Evolutionary conservation across 2,329 filamentous ascomycete species (phyloP), one percentile per base, ranked within the genome.

Genomic region (Ceratocystiopsis sp.): DNA sequence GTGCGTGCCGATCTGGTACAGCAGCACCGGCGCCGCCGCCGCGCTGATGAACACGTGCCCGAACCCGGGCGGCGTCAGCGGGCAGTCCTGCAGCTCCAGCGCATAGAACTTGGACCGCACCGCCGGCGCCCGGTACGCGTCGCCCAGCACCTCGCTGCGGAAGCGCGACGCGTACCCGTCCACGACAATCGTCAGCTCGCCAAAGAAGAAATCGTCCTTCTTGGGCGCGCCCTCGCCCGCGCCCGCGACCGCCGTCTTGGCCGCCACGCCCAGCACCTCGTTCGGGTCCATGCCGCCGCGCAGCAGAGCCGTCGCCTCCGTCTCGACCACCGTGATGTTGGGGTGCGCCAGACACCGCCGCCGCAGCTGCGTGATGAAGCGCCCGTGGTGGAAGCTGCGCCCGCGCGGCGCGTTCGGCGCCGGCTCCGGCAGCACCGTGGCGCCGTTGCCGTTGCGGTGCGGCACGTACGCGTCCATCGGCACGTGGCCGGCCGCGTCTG

Each of bases 1-100:
- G 63, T 82, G 87, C 5, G 84, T 82, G 56, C 91, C 89, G 57
- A 98, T 98, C 64, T 96, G 91, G 67, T 98, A 98, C 46, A 98
- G 73, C 19, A 98, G 76, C 33, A 94, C 76, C 0, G 91, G 89
- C 48, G 60, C 68, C 38, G 75, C 72, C 49, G 84, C 73, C 32
- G 41, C 29, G 53, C 80, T 80, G 48, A 98, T 81, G 43, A 95
- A 69, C 50, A 98, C 89, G 60, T 93, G 86, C 17, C 89, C 91
- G 58, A 84, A 84, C 48, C 77, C 67, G 2, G 78, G 74, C 42
- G 73, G 68, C 2, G 86, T 84, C 11, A 96, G 73, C 19, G 78
- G 70, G 45, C 83, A 84, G 59, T 96, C 87, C 55, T 91, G 83
- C 49, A 98, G 72, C 60, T 98, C 89, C 33, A 98, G 73, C 12